Evolutionary conservation across 805 yeast species (phyloP).

Genomic region (Kodamaea lidongshanica): DNA sequence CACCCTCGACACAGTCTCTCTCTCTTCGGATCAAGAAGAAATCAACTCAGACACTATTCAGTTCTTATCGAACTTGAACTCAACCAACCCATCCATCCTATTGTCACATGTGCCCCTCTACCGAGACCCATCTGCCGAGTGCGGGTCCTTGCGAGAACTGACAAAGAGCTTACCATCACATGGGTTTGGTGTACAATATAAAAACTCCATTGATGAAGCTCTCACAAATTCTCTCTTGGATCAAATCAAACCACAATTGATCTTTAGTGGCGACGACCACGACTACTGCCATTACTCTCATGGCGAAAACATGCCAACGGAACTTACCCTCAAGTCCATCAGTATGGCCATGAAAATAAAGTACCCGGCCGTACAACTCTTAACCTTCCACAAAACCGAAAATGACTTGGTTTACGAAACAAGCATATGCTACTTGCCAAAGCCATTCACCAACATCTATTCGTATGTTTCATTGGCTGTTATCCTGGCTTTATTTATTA

Average conservation of each 20-base stretch:
- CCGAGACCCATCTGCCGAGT: constrained; percentile 14
- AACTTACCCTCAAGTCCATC: constrained; percentile 80
- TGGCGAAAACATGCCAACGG: constrained; percentile 26
- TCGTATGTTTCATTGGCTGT: constrained; percentile 34
- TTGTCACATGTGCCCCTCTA: constrained; percentile 21
- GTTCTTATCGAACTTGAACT: constrained; percentile 10
- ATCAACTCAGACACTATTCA: constrained; percentile 11
- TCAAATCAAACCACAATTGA: constrained; percentile 15
- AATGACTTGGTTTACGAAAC: constrained; percentile 25
- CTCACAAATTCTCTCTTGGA: constrained; percentile 14
- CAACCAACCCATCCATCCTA: constrained; percentile 16
- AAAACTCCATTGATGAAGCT: constrained; percentile 16
- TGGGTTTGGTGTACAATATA: constrained; percentile 22
- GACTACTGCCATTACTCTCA: constrained; percentile 85
- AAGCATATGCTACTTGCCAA: constrained; percentile 40
- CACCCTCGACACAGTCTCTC: constrained; percentile 17
- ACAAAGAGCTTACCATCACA: constrained; percentile 8
- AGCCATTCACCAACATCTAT: constrained; percentile 39
- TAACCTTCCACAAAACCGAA: constrained; percentile 16
- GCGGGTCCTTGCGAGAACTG: constrained; percentile 20
- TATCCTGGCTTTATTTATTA: constrained; percentile 21
- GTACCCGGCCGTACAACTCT: constrained; percentile 40
- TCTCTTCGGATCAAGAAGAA: constrained; percentile 11
- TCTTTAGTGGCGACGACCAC: constrained; percentile 35
- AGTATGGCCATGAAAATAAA: constrained; percentile 91